Percentiles rank a stretch among this genome's conserved stretches.
These are phyloP conservation scores for Silene coronaria DNA, from an alignment of 179 eudicot species.

Conservation along the genomic window DNA sequence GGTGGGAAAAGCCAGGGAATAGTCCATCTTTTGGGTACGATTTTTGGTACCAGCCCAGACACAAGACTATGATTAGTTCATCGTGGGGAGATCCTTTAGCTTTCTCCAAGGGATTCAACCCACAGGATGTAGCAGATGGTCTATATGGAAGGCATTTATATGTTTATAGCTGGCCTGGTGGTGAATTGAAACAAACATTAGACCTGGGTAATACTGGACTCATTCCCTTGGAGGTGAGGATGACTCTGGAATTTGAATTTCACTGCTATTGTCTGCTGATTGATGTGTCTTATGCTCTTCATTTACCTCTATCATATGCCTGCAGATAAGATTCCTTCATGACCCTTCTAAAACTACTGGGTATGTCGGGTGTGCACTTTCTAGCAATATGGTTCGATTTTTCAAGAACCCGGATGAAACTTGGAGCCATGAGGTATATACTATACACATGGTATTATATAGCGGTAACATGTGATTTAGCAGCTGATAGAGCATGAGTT, in stretches of 20 bases:
- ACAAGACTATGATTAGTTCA: slow-evolving; percentile 90
- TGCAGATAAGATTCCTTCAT: slow-evolving; percentile 85
- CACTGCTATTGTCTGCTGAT: slow-evolving; percentile 1
- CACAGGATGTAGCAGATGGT: slow-evolving; percentile 79
- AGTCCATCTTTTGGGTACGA: slow-evolving; percentile 90
- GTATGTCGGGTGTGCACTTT: slow-evolving; percentile 89
- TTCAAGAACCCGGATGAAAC: slow-evolving; percentile 67
- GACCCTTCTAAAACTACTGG: slow-evolving; percentile 88
- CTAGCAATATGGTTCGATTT: slow-evolving; percentile 93
- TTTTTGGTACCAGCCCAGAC: slow-evolving; percentile 97
- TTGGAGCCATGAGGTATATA: slow-evolving; percentile 80
- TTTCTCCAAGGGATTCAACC: slow-evolving; percentile 84
- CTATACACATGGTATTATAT: too few species aligned
- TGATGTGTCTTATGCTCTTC: background rate
- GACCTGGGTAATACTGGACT: slow-evolving; percentile 86
- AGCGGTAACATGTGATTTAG: too few species aligned
- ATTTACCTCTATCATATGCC: slow-evolving; percentile 5
- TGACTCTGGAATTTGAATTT: background rate
- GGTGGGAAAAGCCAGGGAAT: slow-evolving; percentile 98
- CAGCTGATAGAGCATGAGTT: too few species aligned
- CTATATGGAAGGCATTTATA: slow-evolving; percentile 83
- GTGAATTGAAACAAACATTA: slow-evolving; percentile 82
- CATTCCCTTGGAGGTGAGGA: slow-evolving; percentile 73
- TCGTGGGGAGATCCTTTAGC: slow-evolving; percentile 97
- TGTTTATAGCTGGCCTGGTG: slow-evolving; percentile 93